Evolutionary conservation across 768 basidiomycete species (phyloP).

Genomic region (Tulasnella sp.): DNA sequence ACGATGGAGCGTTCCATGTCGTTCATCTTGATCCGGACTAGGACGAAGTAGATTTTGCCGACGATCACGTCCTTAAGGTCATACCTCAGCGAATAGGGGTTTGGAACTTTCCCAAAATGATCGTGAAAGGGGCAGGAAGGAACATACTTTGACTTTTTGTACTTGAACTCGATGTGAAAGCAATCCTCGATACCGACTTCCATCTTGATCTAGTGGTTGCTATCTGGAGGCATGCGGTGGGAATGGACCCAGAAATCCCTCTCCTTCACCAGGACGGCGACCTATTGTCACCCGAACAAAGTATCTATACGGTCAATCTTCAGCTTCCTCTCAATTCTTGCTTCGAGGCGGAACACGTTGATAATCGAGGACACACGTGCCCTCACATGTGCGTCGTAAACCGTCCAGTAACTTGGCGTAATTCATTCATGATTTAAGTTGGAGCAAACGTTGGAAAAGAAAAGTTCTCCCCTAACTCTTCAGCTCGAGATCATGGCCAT

Average conservation of each 20-base stretch:
- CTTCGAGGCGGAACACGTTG: too few species aligned
- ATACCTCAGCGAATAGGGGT: constrained; percentile 60
- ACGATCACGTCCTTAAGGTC: constrained; percentile 99
- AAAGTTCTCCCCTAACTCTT: too few species aligned
- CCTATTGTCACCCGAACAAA: too few species aligned
- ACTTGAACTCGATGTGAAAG: constrained; percentile 98
- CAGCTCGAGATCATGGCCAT: too few species aligned
- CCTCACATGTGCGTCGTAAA: too few species aligned
- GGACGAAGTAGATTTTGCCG: constrained; percentile 98
- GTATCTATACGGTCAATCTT: too few species aligned
- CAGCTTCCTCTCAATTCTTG: too few species aligned
- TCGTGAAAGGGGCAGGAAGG: too few species aligned
- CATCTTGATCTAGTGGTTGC: constrained; percentile 99
- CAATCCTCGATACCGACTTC: constrained; percentile 99
- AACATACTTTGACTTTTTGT: constrained; percentile 97
- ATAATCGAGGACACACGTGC: too few species aligned
- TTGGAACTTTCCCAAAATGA: background rate
- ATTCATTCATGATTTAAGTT: too few species aligned
- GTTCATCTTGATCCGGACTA: constrained; percentile 98
- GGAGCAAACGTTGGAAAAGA: too few species aligned
- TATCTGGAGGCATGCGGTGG: constrained; percentile 98
- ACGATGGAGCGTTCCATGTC: constrained; percentile 99
- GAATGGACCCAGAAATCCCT: constrained; percentile 98
- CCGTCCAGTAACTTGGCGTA: too few species aligned
- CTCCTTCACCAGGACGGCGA: constrained; percentile 91